These are phyloP conservation scores for Hibiscus mutabilis DNA, from an alignment of 345 rosid species.

Conservation along the genomic window DNA sequence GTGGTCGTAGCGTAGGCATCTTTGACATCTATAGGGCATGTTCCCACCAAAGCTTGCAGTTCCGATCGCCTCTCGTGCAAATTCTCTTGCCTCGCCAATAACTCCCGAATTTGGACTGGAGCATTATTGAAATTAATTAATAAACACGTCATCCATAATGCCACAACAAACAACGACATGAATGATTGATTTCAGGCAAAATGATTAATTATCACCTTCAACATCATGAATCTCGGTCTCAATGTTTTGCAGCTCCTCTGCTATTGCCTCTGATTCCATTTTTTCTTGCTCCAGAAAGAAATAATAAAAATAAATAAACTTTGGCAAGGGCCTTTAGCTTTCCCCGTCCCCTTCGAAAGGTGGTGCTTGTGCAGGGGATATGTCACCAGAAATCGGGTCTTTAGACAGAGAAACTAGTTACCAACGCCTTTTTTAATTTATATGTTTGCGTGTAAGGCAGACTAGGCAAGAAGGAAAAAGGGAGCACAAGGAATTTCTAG, in stretches of 20 bases:
- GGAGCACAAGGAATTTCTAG: too few relatives aligned
- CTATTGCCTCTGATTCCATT: conserved; percentile 49
- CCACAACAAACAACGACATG: background rate
- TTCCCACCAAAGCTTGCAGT: conserved; percentile 50
- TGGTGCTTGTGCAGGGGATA: background rate
- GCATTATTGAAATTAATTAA: background rate
- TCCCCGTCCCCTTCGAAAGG: background rate
- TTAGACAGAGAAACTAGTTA: background rate
- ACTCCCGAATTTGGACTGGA: conserved; percentile 57
- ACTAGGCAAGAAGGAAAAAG: too few relatives aligned
- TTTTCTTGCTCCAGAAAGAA: background rate
- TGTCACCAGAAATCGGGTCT: background rate
- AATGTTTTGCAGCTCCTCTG: conserved; percentile 51
- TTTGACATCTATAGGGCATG: conserved; percentile 29
- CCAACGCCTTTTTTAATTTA: background rate
- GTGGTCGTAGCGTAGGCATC: conserved; percentile 21
- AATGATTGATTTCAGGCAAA: background rate
- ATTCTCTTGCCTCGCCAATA: conserved; percentile 72
- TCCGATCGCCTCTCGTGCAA: conserved; percentile 64
- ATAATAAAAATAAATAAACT: background rate
- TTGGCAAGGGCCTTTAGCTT: background rate
- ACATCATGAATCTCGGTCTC: conserved; percentile 55
- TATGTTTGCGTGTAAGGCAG: too few relatives aligned
- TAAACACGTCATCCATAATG: conserved; percentile 1
- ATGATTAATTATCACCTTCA: conserved; percentile 42